These are phyloP conservation scores for Diutina ranongensis DNA, from an alignment of 1,139 yeast genomes.

Conservation along the genomic window DNA sequence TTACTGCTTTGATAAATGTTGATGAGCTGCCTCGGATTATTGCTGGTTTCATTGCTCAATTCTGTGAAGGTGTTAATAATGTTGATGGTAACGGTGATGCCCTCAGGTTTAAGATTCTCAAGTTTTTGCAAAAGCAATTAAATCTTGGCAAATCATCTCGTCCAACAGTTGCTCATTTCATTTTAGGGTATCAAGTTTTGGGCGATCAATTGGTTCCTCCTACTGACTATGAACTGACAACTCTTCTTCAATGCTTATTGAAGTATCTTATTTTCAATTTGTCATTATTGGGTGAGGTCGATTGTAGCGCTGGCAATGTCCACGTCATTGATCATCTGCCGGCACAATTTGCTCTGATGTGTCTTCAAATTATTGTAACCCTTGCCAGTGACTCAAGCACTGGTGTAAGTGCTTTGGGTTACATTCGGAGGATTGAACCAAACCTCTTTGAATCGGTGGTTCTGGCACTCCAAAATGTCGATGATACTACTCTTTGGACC, in stretches of 20 bases:
- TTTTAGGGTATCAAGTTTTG: constrained; percentile 52
- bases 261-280: constrained; percentile 37
- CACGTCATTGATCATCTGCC: constrained; percentile 39
- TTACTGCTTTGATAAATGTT: constrained; percentile 61
- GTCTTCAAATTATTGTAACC: constrained; percentile 46
- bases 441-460: not conserved
- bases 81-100: too few relatives aligned
- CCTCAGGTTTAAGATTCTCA: constrained; percentile 16
- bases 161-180: constrained; percentile 56
- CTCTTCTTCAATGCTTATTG: constrained; percentile 47
- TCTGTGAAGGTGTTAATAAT: too few relatives aligned
- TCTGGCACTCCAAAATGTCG: not conserved
- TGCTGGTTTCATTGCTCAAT: not conserved
- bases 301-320: constrained; percentile 24
- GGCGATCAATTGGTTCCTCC: constrained; percentile 20
- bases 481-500: not conserved
- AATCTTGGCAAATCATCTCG: constrained; percentile 7
- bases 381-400: not conserved
- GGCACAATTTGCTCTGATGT: constrained; percentile 42
- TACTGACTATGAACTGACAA: constrained; percentile 15
- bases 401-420: not conserved
- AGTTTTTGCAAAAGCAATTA: constrained; percentile 34
- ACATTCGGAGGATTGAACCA: not conserved
- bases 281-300: constrained; percentile 25
- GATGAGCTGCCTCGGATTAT: constrained; percentile 57